Evolutionary conservation across 2,329 filamentous ascomycete genomes (phyloP), one percentile per base, ranked within the genome.

Genomic region (Diplodia scrobiculata): DNA sequence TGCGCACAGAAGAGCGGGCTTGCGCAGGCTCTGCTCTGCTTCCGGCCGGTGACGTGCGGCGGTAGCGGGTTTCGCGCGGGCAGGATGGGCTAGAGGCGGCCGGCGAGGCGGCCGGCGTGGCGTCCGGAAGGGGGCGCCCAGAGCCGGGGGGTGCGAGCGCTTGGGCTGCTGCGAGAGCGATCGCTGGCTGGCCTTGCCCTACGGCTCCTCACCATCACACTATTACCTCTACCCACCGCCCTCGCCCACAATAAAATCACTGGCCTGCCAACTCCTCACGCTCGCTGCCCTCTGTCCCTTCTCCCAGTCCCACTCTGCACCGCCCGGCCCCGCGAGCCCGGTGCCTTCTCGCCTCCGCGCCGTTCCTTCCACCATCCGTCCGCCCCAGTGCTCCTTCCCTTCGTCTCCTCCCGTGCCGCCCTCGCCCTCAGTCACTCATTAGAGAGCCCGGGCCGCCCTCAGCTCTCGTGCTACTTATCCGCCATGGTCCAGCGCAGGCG

Each of bases 401-500:
- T 25, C 29, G 47, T 10, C 6, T 41, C 47, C 50, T 17, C 50
- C 50, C 50, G 29, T n/a, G 34, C 50, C 47, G 38, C 41, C 48
- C 58, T 62, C 58, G 58, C 58, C 55, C 55, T 45, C 55, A 54
- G 62, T 64, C 63, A 25, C 51, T 55, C 63, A 48, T 65, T 52
- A 21, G 21, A 36, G 52, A 58, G 52, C 50, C 63, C 38, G 63
- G 51, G 53, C 64, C 21, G 21, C 29, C 19, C 27, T 29, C 48
- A 53, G 34, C 58, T 52, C 65, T 63, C 34, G 47, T 52, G 25
- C 48, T 52, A 36, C 48, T 17, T 38, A 45, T 54, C 29, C 55
- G 65, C 64, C 65, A 66, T 66, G 65, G 65, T 66, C 47, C 68
- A 77, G 73, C 76, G 73, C 71, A 73, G 72, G 64, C 68, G 72